These are phyloP conservation scores for Perkinsus olseni DNA, from an alignment of 169 alveolate genomes.

Conservation along the genomic window DNA sequence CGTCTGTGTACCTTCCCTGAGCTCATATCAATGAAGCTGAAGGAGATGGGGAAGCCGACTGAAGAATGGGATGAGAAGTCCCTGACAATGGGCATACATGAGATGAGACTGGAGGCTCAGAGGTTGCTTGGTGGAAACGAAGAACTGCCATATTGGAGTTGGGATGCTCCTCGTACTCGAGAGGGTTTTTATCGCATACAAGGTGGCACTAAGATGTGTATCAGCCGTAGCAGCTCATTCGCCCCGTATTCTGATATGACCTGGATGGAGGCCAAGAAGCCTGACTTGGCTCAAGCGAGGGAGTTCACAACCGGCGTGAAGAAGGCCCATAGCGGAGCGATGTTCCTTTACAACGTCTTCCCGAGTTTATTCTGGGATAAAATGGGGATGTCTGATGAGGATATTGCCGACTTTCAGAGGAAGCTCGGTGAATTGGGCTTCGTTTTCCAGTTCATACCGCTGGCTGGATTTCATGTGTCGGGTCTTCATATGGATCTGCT, in stretches of 20 bases:
- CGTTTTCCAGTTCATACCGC: constrained; percentile 66
- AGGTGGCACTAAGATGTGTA: constrained; percentile 25
- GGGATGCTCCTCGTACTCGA: background rate
- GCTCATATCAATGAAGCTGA: background rate
- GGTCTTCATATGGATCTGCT: constrained; percentile 51
- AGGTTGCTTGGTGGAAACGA: background rate
- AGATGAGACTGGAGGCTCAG: background rate
- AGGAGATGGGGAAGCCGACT: background rate
- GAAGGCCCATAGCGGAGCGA: constrained; percentile 25
- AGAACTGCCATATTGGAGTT: background rate
- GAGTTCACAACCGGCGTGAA: constrained; percentile 16
- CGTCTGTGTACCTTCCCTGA: background rate
- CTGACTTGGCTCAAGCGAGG: constrained; percentile 48
- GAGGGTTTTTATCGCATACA: constrained; percentile 26
- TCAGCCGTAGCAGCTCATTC: constrained; percentile 23
- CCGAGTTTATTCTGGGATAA: constrained; percentile 70
- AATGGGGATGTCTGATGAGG: constrained; percentile 52
- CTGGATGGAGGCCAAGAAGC: constrained; percentile 73
- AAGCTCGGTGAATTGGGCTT: constrained; percentile 61
- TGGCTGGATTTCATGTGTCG: constrained; percentile 70
- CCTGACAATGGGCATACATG: background rate
- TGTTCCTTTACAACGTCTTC: constrained; percentile 58
- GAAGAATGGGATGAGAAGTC: background rate
- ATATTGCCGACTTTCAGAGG: constrained; percentile 46
- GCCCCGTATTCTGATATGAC: constrained; percentile 33